Conservation (phyloP, 2,329 filamentous ascomycete genomes). For the Aspergillus cejpii region DNA sequence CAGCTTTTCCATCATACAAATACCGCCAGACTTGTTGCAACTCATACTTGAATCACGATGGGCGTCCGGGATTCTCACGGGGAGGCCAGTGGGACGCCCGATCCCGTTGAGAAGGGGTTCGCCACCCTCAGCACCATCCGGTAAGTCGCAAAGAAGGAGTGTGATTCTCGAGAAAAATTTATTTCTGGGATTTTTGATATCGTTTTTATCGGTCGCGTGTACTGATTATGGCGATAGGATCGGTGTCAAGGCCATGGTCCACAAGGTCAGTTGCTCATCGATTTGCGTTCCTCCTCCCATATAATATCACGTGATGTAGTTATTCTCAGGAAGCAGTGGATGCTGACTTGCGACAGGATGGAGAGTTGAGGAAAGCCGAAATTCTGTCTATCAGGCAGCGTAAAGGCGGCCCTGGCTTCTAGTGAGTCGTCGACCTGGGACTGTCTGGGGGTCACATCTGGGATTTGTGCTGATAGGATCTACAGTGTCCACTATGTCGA, state of each 20-base stretch:
- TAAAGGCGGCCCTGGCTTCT: constrained; percentile 82
- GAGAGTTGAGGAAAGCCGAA: constrained; percentile 82
- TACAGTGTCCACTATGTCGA: constrained; percentile 83
- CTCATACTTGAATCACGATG: constrained; percentile 37
- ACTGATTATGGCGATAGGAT: constrained; percentile 46
- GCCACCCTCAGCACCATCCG: constrained; percentile 78
- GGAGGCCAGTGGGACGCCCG: constrained; percentile 50
- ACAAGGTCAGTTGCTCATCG: constrained; percentile 52
- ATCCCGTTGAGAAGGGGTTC: constrained; percentile 65
- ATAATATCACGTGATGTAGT: constrained; percentile 29
- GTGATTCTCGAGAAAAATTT: constrained; percentile 1
- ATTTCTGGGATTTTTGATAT: constrained; percentile 1
- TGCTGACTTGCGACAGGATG: constrained; percentile 49
- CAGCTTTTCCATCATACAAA: constrained; percentile 12
- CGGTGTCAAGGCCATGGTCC: constrained; percentile 60
- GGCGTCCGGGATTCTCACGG: constrained; percentile 50
- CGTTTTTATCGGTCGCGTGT: constrained; percentile 32
- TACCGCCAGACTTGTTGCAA: background rate
- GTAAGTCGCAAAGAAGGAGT: constrained; percentile 44
- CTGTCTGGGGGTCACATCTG: background rate
- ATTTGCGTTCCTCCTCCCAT: constrained; percentile 15
- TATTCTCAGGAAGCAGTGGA: background rate
- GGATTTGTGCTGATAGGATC: constrained; percentile 14
- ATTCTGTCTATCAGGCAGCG: constrained; percentile 90
- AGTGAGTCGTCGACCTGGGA: constrained; percentile 41